Evolutionary conservation across 2,329 filamentous ascomycete genomes (phyloP), one percentile per base, ranked within the genome.

Genomic region (Ophiobolus disseminans): DNA sequence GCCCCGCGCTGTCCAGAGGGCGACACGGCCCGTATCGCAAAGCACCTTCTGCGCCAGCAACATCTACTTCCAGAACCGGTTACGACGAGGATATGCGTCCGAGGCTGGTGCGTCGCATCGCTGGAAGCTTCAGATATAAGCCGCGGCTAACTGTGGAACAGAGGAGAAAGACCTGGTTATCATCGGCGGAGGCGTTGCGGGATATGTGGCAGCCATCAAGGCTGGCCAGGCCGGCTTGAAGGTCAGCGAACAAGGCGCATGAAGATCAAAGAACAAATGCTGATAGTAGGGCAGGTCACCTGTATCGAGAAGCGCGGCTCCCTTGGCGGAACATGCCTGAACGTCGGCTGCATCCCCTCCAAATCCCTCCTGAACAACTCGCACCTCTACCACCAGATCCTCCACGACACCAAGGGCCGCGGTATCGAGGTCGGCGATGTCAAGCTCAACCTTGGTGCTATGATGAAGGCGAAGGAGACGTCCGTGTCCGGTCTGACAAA

Each of bases 281-380:
- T 60, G 31, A 64, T 39, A 42, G 14, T 6, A n/a, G 9, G 20
- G 40, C 53, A 96, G 91, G 93, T 96, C 58, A 85, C 91, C 54
- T 99, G 94, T 79, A 95, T 99, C 80, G 94, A 99, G 81, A 99
- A 99, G 85, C 91, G 94, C 73, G 94, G 94, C 64, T 83, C 86
- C 53, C 87, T 99, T 67, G 94, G 94, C 70, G 94, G 94, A 74
- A 99, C 94, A 70, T 99, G 94, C 82, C 81, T 99, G 70, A 99
- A 99, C 76, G 94, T 99, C 72, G 94, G 94, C 79, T 99, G 94
- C 80, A 99, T 99, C 74, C 94, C 94, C 62, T 99, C 94, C 61
- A 99, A 99, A 80, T 97, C 94, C 57, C 90, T 99, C 65, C 90
- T 99, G 76, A 99, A 97, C 87, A 97, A 97, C 84, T 97, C 94